These are phyloP conservation scores for Cercospora sp. DNA, from an alignment of 2,329 filamentous ascomycete species.

Conservation along the genomic window DNA sequence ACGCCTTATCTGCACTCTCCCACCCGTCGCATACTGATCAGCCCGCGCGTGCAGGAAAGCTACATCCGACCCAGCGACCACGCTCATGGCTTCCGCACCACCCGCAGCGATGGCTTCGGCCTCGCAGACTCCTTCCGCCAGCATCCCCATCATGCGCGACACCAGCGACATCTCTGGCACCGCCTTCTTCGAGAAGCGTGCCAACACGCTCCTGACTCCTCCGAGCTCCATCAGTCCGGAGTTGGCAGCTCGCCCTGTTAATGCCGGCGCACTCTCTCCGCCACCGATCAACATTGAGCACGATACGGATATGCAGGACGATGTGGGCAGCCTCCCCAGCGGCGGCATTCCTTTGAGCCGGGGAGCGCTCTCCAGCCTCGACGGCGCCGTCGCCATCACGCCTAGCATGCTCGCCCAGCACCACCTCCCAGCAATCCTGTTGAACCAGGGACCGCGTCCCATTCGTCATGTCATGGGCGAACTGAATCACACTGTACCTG, in stretches of 20 bases:
- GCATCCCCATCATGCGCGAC: constrained; percentile 34
- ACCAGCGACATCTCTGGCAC: constrained; percentile 29
- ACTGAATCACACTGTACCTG: constrained; percentile 87
- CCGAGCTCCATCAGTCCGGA: constrained; percentile 93
- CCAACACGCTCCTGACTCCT: constrained; percentile 73
- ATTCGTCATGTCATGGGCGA: constrained; percentile 96
- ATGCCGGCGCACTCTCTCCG: constrained; percentile 52
- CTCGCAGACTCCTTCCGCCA: constrained; percentile 35
- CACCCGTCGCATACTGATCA: constrained; percentile 31
- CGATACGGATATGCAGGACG: constrained; percentile 72
- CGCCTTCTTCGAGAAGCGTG: constrained; percentile 34
- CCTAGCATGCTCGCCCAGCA: constrained; percentile 81
- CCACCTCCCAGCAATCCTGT: constrained; percentile 85
- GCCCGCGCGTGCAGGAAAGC: constrained; percentile 38
- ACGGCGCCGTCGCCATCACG: constrained; percentile 80
- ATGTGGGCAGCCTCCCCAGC: constrained; percentile 39
- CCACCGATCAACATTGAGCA: constrained; percentile 66
- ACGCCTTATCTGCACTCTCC: constrained; percentile 15
- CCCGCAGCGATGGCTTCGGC: constrained; percentile 38
- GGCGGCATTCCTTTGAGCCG: constrained; percentile 47
- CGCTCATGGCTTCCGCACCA: constrained; percentile 37
- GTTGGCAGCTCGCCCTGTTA: constrained; percentile 77
- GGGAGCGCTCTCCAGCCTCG: constrained; percentile 57
- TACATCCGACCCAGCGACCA: constrained; percentile 25
- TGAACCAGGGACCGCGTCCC: constrained; percentile 84